Evolutionary conservation across 768 basidiomycete species (phyloP).

Genomic region (Auricularia cornea): DNA sequence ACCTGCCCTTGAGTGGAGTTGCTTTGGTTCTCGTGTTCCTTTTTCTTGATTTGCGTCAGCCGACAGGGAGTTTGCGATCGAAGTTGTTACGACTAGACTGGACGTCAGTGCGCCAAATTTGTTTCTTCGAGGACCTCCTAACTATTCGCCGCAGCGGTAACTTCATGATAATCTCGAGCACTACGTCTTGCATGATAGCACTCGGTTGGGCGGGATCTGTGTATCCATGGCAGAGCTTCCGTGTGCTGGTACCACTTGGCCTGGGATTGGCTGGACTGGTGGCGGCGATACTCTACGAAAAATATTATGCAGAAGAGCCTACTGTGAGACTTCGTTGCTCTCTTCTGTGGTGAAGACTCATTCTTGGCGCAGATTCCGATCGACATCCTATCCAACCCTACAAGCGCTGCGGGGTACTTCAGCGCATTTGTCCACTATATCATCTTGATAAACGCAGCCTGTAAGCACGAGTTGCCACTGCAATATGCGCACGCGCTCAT

Average conservation of each 20-base stretch:
- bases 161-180: not conserved
- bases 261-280: not conserved
- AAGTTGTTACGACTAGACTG: not conserved
- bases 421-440: not conserved
- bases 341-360: not conserved
- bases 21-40: not conserved
- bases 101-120: not conserved
- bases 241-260: not conserved
- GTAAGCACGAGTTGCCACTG: not conserved
- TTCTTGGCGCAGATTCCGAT: not conserved
- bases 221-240: not conserved
- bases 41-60: not conserved
- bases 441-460: not conserved
- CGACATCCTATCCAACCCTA: not conserved
- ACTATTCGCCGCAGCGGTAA: not conserved
- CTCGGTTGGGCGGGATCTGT: not conserved
- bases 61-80: not conserved
- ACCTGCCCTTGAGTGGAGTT: slow-evolving; percentile 1
- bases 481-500: not conserved
- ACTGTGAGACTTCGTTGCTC: not conserved
- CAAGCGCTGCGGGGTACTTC: not conserved
- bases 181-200: not conserved
- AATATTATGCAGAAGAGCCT: not conserved
- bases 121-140: not conserved
- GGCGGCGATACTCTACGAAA: not conserved